Evolutionary conservation across 768 basidiomycete genomes (phyloP).

Genomic region (Exsudoporus frostii): DNA sequence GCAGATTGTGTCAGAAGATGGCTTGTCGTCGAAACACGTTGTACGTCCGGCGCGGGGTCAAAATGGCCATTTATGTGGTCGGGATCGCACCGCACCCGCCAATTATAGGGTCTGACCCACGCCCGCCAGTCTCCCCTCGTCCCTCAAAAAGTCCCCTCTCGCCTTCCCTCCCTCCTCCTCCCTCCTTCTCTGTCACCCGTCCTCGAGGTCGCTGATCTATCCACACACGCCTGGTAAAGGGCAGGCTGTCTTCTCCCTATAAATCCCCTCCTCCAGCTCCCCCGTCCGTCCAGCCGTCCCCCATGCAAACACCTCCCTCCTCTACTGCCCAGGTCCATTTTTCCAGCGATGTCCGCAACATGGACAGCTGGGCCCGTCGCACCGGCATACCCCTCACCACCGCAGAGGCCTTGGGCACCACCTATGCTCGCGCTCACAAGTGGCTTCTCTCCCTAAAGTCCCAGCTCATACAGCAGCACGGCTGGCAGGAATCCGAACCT

Average conservation of each 20-base stretch:
- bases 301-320: constrained; percentile 34
- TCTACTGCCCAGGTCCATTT: constrained; percentile 64
- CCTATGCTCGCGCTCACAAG: constrained; percentile 77
- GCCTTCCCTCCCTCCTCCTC: constrained; percentile 25
- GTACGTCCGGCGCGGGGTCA: constrained; percentile 63
- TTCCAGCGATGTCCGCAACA: constrained; percentile 73
- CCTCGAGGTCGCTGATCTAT: constrained; percentile 22
- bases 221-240: constrained; percentile 32
- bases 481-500: constrained; percentile 61
- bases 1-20: constrained; percentile 21
- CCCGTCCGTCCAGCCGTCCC: neutral
- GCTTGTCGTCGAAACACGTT: constrained; percentile 73
- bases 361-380: constrained; percentile 80
- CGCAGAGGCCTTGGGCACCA: constrained; percentile 75
- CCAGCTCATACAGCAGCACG: constrained; percentile 63
- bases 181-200: constrained; percentile 26
- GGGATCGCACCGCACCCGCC: constrained; percentile 53
- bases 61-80: constrained; percentile 52
- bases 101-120: constrained; percentile 45
- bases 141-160: constrained; percentile 42
- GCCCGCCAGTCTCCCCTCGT: constrained; percentile 27
- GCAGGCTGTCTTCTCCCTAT: constrained; percentile 26
- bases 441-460: constrained; percentile 65
- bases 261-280: constrained; percentile 16
- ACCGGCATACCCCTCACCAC: constrained; percentile 80